Evolutionary conservation across 805 yeast species (phyloP).

Genomic region (Yarrowia porcina): DNA sequence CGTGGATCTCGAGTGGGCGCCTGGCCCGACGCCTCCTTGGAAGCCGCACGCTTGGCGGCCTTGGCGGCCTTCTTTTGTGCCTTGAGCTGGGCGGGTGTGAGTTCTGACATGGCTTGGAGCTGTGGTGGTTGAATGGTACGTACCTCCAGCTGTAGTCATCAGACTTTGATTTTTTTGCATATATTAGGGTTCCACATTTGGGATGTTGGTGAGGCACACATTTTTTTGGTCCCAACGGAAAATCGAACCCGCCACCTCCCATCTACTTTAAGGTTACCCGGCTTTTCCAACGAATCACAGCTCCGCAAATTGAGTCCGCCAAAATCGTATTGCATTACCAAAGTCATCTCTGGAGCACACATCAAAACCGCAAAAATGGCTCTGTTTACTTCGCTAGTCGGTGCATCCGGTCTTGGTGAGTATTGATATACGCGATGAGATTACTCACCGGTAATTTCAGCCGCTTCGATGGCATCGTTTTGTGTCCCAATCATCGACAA

Average conservation of each 20-base stretch:
- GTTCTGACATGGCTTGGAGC: constrained; percentile 29
- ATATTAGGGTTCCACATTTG: not conserved
- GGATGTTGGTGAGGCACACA: not conserved
- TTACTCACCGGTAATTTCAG: not conserved
- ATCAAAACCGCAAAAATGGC: constrained; percentile 22
- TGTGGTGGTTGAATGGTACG: not conserved
- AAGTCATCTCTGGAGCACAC: constrained; percentile 17
- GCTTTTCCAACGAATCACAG: constrained; percentile 18
- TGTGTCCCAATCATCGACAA: not conserved
- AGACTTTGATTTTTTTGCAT: constrained; percentile 1
- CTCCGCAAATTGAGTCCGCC: constrained; percentile 1
- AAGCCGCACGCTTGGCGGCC: constrained; percentile 89
- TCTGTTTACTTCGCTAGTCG: constrained; percentile 24
- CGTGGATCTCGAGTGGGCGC: constrained; percentile 40
- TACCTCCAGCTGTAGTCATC: not conserved
- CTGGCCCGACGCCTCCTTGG: constrained; percentile 59
- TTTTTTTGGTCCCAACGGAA: not conserved
- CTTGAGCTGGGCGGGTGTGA: constrained; percentile 77
- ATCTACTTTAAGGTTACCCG: not conserved
- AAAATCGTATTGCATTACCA: constrained; percentile 16
- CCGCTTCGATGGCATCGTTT: not conserved
- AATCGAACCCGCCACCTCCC: not conserved
- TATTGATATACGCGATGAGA: not conserved
- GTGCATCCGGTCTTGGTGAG: constrained; percentile 26
- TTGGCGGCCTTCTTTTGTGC: constrained; percentile 85